A percentile compares a stretch with the other conserved stretches of the same genome.
These are phyloP conservation scores for Phytophthora crassamura DNA, from an alignment of 352 stramenopile genomes.

Conservation along the genomic window DNA sequence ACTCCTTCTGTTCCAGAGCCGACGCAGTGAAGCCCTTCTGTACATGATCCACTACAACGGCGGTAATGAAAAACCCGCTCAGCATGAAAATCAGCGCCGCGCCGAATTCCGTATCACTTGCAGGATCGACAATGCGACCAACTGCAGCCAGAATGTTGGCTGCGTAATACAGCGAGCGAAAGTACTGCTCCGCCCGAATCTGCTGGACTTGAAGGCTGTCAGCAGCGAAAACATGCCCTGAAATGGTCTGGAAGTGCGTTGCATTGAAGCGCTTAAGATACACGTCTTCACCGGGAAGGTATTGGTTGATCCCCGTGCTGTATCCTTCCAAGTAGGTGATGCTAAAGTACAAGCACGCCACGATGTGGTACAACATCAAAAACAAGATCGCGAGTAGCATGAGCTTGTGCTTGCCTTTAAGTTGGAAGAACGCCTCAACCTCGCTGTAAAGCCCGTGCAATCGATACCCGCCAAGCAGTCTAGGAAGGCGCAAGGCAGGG, in stretches of 20 bases:
- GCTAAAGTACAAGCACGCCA: constrained; percentile 63
- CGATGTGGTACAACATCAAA: constrained; percentile 60
- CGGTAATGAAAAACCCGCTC: constrained; percentile 70
- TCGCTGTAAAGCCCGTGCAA: constrained; percentile 47
- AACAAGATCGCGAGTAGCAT: constrained; percentile 48
- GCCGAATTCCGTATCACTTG: constrained; percentile 53
- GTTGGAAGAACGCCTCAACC: constrained; percentile 43
- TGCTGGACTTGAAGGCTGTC: constrained; percentile 28
- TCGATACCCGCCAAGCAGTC: constrained; percentile 45
- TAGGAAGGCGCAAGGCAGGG: constrained; percentile 36
- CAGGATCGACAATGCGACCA: constrained; percentile 54
- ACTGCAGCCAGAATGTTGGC: constrained; percentile 58
- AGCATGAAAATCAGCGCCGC: constrained; percentile 70
- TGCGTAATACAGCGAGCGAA: constrained; percentile 65
- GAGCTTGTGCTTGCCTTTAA: constrained; percentile 49
- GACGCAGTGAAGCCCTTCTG: constrained; percentile 73
- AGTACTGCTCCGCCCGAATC: constrained; percentile 60
- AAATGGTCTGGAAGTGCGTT: constrained; percentile 38
- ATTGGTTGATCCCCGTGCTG: constrained; percentile 47
- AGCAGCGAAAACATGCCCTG: constrained; percentile 26
- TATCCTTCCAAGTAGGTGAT: constrained; percentile 54
- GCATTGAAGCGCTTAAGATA: constrained; percentile 43
- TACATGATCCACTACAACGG: constrained; percentile 73
- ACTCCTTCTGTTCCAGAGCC: constrained; percentile 72
- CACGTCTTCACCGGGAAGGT: constrained; percentile 57